Percentiles rank a stretch among this genome's conserved stretches.
These are phyloP conservation scores for Apiospora pterosperma DNA, from an alignment of 2,329 filamentous ascomycete species.

Conservation along the genomic window DNA sequence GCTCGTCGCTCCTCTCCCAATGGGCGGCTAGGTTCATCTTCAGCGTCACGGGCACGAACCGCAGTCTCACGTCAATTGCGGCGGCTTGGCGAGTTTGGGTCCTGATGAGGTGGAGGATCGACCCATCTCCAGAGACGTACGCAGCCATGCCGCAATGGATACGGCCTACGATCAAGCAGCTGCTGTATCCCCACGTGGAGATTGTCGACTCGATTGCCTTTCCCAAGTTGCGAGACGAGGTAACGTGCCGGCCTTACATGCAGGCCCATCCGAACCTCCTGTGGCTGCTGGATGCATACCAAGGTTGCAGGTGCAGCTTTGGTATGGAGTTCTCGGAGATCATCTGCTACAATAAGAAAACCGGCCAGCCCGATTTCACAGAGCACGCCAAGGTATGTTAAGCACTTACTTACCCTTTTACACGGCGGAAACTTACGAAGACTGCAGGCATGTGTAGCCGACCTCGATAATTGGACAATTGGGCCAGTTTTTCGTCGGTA, in stretches of 20 bases:
- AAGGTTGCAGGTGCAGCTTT: conserved; percentile 1
- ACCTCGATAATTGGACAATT: background rate
- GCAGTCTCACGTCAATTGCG: background rate
- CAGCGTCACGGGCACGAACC: background rate
- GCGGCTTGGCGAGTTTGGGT: conserved; percentile 3
- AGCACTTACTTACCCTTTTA: too few relatives aligned
- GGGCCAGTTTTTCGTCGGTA: background rate
- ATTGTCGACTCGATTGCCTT: background rate
- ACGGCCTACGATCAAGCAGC: background rate
- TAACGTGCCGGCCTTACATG: background rate
- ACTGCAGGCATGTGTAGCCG: background rate
- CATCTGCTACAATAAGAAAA: background rate
- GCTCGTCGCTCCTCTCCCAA: background rate
- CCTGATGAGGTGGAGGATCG: background rate
- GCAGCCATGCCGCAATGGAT: conserved; percentile 2
- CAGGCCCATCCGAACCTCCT: background rate
- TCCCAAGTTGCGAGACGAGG: background rate
- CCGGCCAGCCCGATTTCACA: conserved; percentile 1
- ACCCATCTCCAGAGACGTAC: background rate
- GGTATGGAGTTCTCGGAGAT: background rate
- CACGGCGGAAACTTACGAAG: background rate
- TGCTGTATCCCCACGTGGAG: background rate
- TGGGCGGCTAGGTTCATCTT: conserved; percentile 2
- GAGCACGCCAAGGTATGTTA: background rate
- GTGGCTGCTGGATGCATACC: background rate